Evolutionary conservation across 2,329 filamentous ascomycete genomes (phyloP), one percentile per base, ranked within the genome.

Genomic region (Talaromyces atroroseus): DNA sequence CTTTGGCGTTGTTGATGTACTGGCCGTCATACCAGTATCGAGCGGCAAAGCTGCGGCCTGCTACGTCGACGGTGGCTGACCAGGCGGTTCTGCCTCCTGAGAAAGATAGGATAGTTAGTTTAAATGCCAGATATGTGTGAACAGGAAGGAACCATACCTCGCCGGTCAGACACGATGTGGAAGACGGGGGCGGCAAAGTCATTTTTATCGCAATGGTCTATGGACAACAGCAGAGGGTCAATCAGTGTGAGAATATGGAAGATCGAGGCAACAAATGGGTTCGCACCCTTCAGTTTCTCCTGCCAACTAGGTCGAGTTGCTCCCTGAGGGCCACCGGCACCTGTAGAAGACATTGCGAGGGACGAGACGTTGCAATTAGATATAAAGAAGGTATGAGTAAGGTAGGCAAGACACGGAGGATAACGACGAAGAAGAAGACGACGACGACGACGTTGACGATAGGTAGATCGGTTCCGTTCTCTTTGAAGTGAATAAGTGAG

Each of bases 1-100:
- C 91, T 74, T 84, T 87, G 58, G 90, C 90, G 67, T 95, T 95
- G 78, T 92, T 84, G 71, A 92, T 80, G 68, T 90, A 90, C 69
- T 90, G 85, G 59, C 90, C 90, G 71, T 95, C 91, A 74, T 95
- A 96, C 90, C 90, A 96, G 74, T 85, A 95, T 60, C 90, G 83
- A 48, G 90, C 90, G n/a, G 80, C 70, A 65, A 89, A 80, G 48
- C 76, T 80, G 51, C 80, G 75, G 54, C 85, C 86, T 64, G 82
- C 78, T 57, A 95, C 82, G n/a, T 79, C 84, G 58, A 95, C 90
- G 58, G 81, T 82, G 76, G 87, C 88, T 57, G 90, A 92, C 91
- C 91, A 96, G 57, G 91, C 91, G 58, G 91, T 96, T 65, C 91
- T 88, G 63, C 90, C 90, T 64, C 90, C 91, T 94, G 65, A 55